A percentile compares a stretch with the other conserved stretches of the same genome.
Evolutionary conservation across 768 basidiomycete genomes (phyloP).

Genomic region (Pisolithus tinctorius): DNA sequence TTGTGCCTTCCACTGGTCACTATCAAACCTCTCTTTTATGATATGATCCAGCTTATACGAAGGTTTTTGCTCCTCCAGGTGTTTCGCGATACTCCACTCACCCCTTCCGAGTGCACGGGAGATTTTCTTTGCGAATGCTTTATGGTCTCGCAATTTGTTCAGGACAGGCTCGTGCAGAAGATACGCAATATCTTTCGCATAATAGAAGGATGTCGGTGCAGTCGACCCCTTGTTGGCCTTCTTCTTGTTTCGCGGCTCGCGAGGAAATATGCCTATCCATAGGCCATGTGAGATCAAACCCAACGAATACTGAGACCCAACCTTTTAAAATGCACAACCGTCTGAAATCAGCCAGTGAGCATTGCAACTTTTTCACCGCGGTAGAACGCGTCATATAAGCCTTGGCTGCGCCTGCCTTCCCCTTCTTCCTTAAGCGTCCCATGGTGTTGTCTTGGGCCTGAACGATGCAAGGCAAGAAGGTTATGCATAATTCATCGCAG

Average conservation of each 20-base stretch:
- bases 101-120: conserved; percentile 87
- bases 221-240: conserved; percentile 96
- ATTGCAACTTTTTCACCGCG: conserved; percentile 93
- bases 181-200: conserved; percentile 96
- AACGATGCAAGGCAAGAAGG: not conserved
- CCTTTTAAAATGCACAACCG: conserved; percentile 97
- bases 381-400: conserved; percentile 86
- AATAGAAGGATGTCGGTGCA: conserved; percentile 96
- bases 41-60: conserved; percentile 91
- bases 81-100: conserved; percentile 94
- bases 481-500: not conserved
- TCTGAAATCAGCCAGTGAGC: conserved; percentile 94
- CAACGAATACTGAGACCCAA: conserved; percentile 27
- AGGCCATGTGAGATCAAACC: conserved; percentile 7
- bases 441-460: conserved; percentile 30
- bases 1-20: conserved; percentile 6
- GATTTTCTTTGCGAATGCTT: conserved; percentile 96
- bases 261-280: conserved; percentile 84
- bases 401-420: conserved; percentile 87
- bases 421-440: conserved; percentile 78
- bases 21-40: conserved; percentile 83
- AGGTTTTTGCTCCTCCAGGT: conserved; percentile 88
- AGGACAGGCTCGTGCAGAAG: conserved; percentile 95
- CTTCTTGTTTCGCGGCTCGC: conserved; percentile 88
- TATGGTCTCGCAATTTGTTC: conserved; percentile 91